These are phyloP conservation scores for Macrolepiota dolichaula DNA, from an alignment of 768 basidiomycete species.

Conservation along the genomic window DNA sequence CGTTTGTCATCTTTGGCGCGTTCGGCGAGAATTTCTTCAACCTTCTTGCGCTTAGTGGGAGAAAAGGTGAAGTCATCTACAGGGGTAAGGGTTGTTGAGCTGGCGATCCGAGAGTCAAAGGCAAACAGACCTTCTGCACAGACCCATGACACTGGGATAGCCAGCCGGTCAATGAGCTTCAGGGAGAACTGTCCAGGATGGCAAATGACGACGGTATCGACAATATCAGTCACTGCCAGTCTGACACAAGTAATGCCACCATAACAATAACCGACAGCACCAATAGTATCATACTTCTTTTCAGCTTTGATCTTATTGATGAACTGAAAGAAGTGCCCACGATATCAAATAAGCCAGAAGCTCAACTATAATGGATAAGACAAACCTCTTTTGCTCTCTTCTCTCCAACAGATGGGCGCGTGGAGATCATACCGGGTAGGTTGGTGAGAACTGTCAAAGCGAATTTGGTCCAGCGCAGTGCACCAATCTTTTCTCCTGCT, in stretches of 20 bases:
- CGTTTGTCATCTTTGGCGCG: slow-evolving; percentile 30
- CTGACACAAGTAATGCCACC: slow-evolving; percentile 37
- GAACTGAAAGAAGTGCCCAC: slow-evolving; percentile 25
- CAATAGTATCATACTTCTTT: slow-evolving; percentile 38
- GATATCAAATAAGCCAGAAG: neutral
- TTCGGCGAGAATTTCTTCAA: slow-evolving; percentile 33
- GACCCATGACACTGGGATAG: slow-evolving; percentile 35
- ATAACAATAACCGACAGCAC: slow-evolving; percentile 41
- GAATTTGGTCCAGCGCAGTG: slow-evolving; percentile 28
- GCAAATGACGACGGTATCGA: slow-evolving; percentile 37
- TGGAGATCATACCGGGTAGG: slow-evolving; percentile 28
- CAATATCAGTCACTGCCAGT: slow-evolving; percentile 30
- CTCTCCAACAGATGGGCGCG: slow-evolving; percentile 29
- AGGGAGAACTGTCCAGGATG: slow-evolving; percentile 36
- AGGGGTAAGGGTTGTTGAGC: neutral
- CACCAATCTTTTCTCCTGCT: slow-evolving; percentile 28
- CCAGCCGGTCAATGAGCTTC: slow-evolving; percentile 32
- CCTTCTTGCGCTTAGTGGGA: slow-evolving; percentile 23
- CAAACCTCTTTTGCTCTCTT: slow-evolving; percentile 20
- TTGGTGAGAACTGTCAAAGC: slow-evolving; percentile 19
- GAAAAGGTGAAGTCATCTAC: slow-evolving; percentile 38
- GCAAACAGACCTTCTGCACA: slow-evolving; percentile 35
- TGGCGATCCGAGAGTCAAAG: neutral
- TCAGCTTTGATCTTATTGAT: slow-evolving; percentile 29
- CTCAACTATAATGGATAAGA: neutral